A percentile compares a stretch with the other conserved stretches of the same genome.
phyloP scores from a whole-genome alignment of 2,329 filamentous ascomycete genomes.

The Biscogniauxia sp. region DNA sequence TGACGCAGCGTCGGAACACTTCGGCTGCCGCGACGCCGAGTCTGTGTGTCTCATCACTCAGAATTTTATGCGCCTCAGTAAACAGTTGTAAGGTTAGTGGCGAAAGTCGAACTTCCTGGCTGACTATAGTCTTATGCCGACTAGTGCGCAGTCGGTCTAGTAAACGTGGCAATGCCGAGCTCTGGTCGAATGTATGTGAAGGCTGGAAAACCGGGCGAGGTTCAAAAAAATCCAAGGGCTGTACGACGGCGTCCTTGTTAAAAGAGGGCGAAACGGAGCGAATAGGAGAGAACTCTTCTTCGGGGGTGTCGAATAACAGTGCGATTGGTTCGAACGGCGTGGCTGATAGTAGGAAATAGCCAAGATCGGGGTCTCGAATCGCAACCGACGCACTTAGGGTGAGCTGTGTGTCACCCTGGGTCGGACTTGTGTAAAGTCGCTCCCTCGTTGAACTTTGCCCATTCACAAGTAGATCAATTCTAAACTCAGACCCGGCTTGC shows the following conservation, averaged over 20 bases:
- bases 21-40: conserved; percentile 70
- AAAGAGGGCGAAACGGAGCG: conserved; percentile 43
- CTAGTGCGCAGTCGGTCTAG: conserved; percentile 57
- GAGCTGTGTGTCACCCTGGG: conserved; percentile 41
- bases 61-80: conserved; percentile 68
- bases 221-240: conserved; percentile 54
- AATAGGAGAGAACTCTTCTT: conserved; percentile 46
- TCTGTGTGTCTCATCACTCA: conserved; percentile 66
- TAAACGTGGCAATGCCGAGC: conserved; percentile 54
- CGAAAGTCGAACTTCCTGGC: conserved; percentile 67
- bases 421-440: conserved; percentile 54
- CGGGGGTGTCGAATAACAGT: conserved; percentile 59
- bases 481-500: conserved; percentile 59
- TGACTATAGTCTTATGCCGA: conserved; percentile 59
- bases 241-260: conserved; percentile 42
- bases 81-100: conserved; percentile 69
- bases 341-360: conserved; percentile 61
- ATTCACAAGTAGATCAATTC: conserved; percentile 58
- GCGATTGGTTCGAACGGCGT: conserved; percentile 57
- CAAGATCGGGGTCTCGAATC: conserved; percentile 60
- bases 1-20: conserved; percentile 68
- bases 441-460: conserved; percentile 56
- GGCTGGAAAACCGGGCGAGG: conserved; percentile 67
- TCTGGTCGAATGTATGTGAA: conserved; percentile 57
- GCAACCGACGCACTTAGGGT: conserved; percentile 53